Evolutionary conservation across 495 filamentous ascomycete genomes (phyloP).

Genomic region (Thozetella sp.): DNA sequence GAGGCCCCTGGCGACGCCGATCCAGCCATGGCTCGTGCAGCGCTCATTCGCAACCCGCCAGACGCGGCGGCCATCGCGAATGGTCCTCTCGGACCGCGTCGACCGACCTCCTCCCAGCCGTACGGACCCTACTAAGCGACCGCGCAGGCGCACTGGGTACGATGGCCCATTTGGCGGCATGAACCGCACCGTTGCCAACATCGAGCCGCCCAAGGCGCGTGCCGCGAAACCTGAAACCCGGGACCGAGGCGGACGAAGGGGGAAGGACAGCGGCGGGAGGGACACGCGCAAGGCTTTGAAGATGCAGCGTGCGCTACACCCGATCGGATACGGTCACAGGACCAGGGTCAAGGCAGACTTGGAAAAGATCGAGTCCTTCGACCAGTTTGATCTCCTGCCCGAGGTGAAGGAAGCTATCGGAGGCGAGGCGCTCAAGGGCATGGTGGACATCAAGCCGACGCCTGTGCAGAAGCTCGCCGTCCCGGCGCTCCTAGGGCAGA

Average conservation of each 20-base stretch:
- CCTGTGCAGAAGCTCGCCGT: constrained; percentile 89
- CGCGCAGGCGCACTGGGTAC: constrained; percentile 24
- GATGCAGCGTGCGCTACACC: constrained; percentile 82
- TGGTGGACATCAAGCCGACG: constrained; percentile 75
- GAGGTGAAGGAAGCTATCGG: constrained; percentile 72
- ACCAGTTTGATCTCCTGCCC: constrained; percentile 75
- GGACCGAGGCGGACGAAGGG: constrained; percentile 29
- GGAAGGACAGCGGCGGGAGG: constrained; percentile 31
- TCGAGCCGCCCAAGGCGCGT: constrained; percentile 32
- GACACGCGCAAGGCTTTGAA: constrained; percentile 76
- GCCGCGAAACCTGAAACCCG: constrained; percentile 30
- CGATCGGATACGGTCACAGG: constrained; percentile 73
- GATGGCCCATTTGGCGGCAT: constrained; percentile 74
- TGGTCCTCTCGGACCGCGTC: constrained; percentile 78
- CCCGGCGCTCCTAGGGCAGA: constrained; percentile 64
- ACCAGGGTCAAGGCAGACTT: constrained; percentile 70
- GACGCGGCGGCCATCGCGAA: constrained; percentile 64
- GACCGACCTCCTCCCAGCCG: constrained; percentile 42
- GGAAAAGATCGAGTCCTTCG: constrained; percentile 71
- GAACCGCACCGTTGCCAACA: constrained; percentile 74
- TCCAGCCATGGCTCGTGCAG: constrained; percentile 32
- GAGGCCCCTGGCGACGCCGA: constrained; percentile 3
- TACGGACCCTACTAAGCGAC: constrained; percentile 31
- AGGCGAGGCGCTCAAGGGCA: constrained; percentile 68
- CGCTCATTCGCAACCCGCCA: constrained; percentile 30